Base-by-base conservation (phyloP, 495 filamentous ascomycete species). In the Amorphotheca resinae region DNA sequence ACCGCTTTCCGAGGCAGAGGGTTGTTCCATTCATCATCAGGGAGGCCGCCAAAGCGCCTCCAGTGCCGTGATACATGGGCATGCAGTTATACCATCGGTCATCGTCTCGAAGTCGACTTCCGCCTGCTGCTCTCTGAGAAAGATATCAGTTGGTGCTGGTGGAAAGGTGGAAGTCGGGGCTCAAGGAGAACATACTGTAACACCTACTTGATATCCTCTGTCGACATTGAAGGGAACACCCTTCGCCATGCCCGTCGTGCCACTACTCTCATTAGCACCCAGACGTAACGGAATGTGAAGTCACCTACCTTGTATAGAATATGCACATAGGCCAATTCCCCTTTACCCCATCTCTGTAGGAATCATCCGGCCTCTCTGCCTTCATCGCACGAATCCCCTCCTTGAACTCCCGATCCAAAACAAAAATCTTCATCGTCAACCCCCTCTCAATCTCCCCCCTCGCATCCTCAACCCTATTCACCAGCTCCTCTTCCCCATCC, bases 21-120 rank as follows among this genome's bases (percentile, higher is more conserved):
- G 74, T 73, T 6, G 74, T 56, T 1, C 82, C 82, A 12, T 49
- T 63, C 3, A 74, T 52, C 38, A 86, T 59, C 45, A 69, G 66
- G 9, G 59, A 60, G 28, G 82, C 72, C 5, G 65, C 68, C 17
- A 32, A 9, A 9, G 50, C 34, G 3, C 68, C 66, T 0, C 79
- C 80, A 0, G 84, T 89, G 8, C 82, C 82, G 55, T 89, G 84
- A 57, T 87, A 89, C 12, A 86, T 58, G 2, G 84, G 83, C 82
- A 89, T 87, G 55, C 80, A 83, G 51, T 73, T 66, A 59, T 86
- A 84, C 74, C 76, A 83, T 16, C 79, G 63, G 52, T 82, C 77
- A 8, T 64, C 68, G 16, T 59, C n/a, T 8, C 64, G 66, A 2
- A 23, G 58, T 65, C 77, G 12, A 55, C 41, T 12, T 54, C 43